phyloP scores from a whole-genome alignment of 2,329 filamentous ascomycete genomes.

The Penicillium griseofulvum region DNA sequence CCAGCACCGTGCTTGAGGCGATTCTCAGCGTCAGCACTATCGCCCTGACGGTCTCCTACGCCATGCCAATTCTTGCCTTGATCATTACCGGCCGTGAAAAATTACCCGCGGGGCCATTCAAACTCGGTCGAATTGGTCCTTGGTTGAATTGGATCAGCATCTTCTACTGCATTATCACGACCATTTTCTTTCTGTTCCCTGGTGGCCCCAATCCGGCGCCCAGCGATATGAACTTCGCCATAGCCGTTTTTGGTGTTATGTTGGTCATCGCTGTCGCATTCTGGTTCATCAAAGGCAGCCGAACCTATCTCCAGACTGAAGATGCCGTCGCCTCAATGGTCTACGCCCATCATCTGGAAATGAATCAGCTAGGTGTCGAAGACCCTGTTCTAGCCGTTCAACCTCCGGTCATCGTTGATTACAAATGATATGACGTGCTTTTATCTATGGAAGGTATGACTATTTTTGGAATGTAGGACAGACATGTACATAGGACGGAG shows the following conservation, averaged over 20 bases:
- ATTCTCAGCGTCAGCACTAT: constrained; percentile 58
- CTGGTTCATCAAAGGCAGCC: constrained; percentile 51
- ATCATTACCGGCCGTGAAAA: constrained; percentile 53
- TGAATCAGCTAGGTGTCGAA: constrained; percentile 1
- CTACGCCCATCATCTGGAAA: constrained; percentile 28
- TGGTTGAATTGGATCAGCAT: constrained; percentile 51
- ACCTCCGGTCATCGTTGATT: neutral
- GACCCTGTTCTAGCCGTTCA: neutral
- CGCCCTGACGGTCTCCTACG: constrained; percentile 54
- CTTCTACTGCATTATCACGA: constrained; percentile 53
- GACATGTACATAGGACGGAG: neutral
- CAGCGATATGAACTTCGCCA: constrained; percentile 58
- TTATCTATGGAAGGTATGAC: neutral
- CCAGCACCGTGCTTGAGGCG: constrained; percentile 53
- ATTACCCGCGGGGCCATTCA: constrained; percentile 48
- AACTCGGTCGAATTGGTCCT: constrained; percentile 47
- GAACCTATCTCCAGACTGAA: constrained; percentile 37
- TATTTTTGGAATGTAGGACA: neutral
- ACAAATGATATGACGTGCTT: neutral
- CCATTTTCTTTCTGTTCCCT: constrained; percentile 58
- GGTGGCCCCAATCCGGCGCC: constrained; percentile 44
- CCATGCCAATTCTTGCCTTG: constrained; percentile 51
- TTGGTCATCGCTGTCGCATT: constrained; percentile 51
- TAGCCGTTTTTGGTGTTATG: constrained; percentile 58
- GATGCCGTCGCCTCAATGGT: constrained; percentile 30